Evolutionary conservation across 345 rosid species (phyloP).

Genomic region (Lagerstroemia speciosa): DNA sequence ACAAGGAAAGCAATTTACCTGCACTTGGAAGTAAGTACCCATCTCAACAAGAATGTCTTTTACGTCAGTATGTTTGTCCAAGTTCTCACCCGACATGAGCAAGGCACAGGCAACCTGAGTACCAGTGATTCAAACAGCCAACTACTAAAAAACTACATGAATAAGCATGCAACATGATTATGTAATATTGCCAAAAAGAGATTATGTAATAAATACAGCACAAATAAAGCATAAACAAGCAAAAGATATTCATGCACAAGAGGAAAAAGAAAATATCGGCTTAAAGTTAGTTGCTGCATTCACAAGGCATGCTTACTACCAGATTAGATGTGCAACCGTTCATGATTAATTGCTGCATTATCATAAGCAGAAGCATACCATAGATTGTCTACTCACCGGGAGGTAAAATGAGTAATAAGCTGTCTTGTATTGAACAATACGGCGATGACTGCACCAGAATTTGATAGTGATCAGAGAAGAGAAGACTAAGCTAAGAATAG

Average conservation of each 20-base stretch:
- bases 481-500: not conserved
- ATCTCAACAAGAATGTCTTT: conserved; percentile 63
- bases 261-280: not conserved
- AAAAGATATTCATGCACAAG: not conserved
- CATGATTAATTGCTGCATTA: not conserved
- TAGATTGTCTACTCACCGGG: conserved; percentile 43
- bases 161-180: not conserved
- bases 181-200: not conserved
- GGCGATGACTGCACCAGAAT: conserved; percentile 49
- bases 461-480: conserved; percentile 1
- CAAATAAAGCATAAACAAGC: not conserved
- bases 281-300: not conserved
- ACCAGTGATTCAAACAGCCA: not conserved
- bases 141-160: not conserved
- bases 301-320: not conserved
- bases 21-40: conserved; percentile 78
- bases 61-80: conserved; percentile 51
- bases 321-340: not conserved
- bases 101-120: conserved; percentile 80
- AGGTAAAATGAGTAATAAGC: conserved; percentile 80
- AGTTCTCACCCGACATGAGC: conserved; percentile 61
- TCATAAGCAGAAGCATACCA: not conserved
- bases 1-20: conserved; percentile 28
- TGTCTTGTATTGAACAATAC: conserved; percentile 69
- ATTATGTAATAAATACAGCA: not conserved